phyloP scores from a whole-genome alignment of 768 basidiomycete genomes.

The Dioszegia crocea region DNA sequence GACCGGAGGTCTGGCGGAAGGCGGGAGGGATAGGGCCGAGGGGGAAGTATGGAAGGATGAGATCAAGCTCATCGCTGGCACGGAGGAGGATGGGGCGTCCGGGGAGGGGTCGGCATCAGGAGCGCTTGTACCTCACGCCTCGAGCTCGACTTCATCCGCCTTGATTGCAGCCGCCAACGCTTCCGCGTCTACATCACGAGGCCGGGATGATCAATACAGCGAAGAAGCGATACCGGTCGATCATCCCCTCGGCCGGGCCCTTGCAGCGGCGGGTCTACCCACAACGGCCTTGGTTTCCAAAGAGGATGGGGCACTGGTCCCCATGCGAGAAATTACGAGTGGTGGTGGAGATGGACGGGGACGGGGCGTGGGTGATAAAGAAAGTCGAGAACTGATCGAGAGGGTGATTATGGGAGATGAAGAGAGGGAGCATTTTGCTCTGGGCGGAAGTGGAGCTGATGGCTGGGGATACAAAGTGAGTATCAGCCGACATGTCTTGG shows the following conservation, averaged over 20 bases:
- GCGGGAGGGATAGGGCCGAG: constrained; percentile 64
- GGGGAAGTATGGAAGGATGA: constrained; percentile 53
- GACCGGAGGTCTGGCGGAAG: constrained; percentile 54
- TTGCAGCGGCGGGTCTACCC: constrained; percentile 46
- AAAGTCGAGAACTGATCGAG: constrained; percentile 20
- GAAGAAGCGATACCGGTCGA: constrained; percentile 19
- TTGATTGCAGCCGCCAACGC: constrained; percentile 13
- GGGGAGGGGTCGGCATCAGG: constrained; percentile 4
- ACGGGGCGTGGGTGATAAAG: constrained; percentile 30
- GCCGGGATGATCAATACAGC: not conserved
- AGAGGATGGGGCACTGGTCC: constrained; percentile 41
- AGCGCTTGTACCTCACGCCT: constrained; percentile 15
- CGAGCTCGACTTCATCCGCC: constrained; percentile 14
- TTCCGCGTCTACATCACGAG: not conserved
- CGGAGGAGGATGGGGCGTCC: not conserved
- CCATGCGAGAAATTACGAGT: constrained; percentile 34
- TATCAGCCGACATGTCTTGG: constrained; percentile 1
- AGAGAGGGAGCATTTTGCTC: constrained; percentile 17
- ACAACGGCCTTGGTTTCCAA: constrained; percentile 42
- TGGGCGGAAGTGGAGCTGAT: constrained; percentile 36
- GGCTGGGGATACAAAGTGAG: constrained; percentile 47
- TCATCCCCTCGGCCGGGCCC: constrained; percentile 43
- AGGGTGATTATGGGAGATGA: constrained; percentile 37
- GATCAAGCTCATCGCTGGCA: constrained; percentile 18
- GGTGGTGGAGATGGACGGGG: constrained; percentile 34